Evolutionary conservation across 768 basidiomycete species (phyloP).

Genomic region (Tremella mesenterica): DNA sequence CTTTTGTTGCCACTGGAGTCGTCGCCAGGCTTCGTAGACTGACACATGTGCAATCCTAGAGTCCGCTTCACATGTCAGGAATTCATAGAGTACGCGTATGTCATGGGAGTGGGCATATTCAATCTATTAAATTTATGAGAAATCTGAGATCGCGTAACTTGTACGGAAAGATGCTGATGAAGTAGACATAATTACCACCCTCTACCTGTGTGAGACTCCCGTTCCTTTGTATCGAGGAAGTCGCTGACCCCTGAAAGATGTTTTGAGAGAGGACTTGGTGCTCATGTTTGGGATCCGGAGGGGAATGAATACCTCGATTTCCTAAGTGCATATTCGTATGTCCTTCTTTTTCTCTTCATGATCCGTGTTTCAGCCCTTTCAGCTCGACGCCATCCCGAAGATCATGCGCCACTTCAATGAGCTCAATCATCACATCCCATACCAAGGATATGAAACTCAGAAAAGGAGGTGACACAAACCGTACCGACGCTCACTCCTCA

Average conservation of each 20-base stretch:
- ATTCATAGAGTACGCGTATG: too few species aligned
- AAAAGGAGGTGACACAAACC: background rate
- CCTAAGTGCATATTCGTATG: conserved; percentile 93
- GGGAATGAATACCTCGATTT: conserved; percentile 95
- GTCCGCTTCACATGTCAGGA: too few species aligned
- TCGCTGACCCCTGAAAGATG: conserved; percentile 45
- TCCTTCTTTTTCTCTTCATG: conserved; percentile 13
- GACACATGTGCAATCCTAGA: too few species aligned
- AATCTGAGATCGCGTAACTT: conserved; percentile 18
- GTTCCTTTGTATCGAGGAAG: too few species aligned
- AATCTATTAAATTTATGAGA: background rate
- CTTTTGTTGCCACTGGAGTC: too few species aligned
- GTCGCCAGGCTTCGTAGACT: too few species aligned
- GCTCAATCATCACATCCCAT: too few species aligned
- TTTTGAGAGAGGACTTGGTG: conserved; percentile 81
- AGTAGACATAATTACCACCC: conserved; percentile 79
- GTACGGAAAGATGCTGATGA: conserved; percentile 30
- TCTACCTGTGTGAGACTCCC: conserved; percentile 76
- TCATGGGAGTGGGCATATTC: too few species aligned
- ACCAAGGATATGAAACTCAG: too few species aligned
- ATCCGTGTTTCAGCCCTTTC: too few species aligned
- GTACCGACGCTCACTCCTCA: conserved; percentile 42
- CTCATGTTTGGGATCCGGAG: conserved; percentile 76
- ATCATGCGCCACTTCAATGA: background rate
- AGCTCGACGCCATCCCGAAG: background rate